Conservation (phyloP, 306 rosid species). For the Castanea mollissima region DNA sequence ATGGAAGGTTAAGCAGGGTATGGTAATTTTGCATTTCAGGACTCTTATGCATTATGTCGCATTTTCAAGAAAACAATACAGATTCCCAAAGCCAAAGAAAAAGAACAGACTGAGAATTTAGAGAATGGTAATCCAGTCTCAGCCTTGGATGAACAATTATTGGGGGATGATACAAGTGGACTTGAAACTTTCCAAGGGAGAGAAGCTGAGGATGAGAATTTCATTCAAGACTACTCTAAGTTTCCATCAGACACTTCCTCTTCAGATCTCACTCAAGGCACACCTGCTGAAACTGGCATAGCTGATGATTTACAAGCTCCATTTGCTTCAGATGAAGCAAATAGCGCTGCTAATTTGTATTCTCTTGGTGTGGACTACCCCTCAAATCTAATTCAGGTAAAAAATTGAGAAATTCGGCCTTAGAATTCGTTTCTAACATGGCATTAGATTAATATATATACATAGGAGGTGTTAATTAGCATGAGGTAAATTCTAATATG, state of each 20-base stretch:
- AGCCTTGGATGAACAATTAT: slow-evolving; percentile 31
- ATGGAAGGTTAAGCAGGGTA: neutral
- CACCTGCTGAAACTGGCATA: slow-evolving; percentile 52
- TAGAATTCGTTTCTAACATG: neutral
- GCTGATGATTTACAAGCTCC: slow-evolving; percentile 70
- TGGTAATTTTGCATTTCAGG: slow-evolving; percentile 42
- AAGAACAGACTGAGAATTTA: slow-evolving; percentile 26
- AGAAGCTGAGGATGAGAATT: slow-evolving; percentile 44
- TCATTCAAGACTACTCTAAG: slow-evolving; percentile 36
- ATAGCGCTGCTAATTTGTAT: slow-evolving; percentile 53
- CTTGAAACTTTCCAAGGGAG: slow-evolving; percentile 46
- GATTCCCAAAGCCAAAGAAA: slow-evolving; percentile 42
- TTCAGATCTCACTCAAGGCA: slow-evolving; percentile 93
- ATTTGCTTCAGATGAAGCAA: slow-evolving; percentile 83
- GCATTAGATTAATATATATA: neutral
- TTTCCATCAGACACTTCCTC: slow-evolving; percentile 74
- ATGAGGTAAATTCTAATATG: neutral
- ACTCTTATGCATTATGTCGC: slow-evolving; percentile 90
- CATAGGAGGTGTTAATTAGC: too few species aligned
- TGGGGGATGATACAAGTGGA: slow-evolving; percentile 48
- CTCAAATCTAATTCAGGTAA: slow-evolving; percentile 64
- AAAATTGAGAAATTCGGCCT: neutral
- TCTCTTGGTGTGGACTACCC: slow-evolving; percentile 47
- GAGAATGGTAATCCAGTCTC: slow-evolving; percentile 28
- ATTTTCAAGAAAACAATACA: slow-evolving; percentile 76